A percentile compares a stretch with the other conserved stretches of the same genome.
Evolutionary conservation across 441 rosid genomes (phyloP).

Genomic region (Iberis amara): DNA sequence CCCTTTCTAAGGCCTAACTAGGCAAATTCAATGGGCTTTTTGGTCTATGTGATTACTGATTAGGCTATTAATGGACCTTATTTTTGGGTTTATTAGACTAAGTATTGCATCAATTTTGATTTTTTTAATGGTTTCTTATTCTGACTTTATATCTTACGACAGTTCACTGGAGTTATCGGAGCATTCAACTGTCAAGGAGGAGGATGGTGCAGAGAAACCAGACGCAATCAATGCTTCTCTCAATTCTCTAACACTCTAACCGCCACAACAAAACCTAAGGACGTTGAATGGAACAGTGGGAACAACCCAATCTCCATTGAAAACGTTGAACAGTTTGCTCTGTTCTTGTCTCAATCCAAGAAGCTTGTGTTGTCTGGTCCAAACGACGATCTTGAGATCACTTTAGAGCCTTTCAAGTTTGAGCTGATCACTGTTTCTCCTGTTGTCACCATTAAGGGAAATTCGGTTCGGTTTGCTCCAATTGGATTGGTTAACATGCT

Average conservation of each 20-base stretch:
- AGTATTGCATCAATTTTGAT: too few relatives aligned
- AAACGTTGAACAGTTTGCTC: constrained; percentile 43
- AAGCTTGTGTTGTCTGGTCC: constrained; percentile 46
- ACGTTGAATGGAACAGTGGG: constrained; percentile 70
- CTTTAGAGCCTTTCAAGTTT: constrained; percentile 52
- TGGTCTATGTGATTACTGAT: too few relatives aligned
- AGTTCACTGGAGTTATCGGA: constrained; percentile 68
- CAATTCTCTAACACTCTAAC: constrained; percentile 40
- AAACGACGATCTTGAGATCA: constrained; percentile 37
- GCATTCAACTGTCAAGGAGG: constrained; percentile 88
- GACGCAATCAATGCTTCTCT: constrained; percentile 53
- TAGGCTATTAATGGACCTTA: too few relatives aligned
- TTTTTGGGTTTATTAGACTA: too few relatives aligned
- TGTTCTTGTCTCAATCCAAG: constrained; percentile 54
- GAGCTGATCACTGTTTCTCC: constrained; percentile 66
- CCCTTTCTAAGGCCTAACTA: too few relatives aligned
- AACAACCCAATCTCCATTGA: constrained; percentile 51
- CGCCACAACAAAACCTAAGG: constrained; percentile 38
- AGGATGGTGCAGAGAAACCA: constrained; percentile 60
- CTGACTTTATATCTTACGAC: constrained; percentile 6
- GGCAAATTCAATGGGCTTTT: too few relatives aligned
- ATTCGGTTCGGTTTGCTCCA: constrained; percentile 51
- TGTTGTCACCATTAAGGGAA: constrained; percentile 33
- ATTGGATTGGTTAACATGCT: constrained; percentile 78
- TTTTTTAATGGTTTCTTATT: too few relatives aligned